Percentiles rank a stretch among this genome's conserved stretches.
These are phyloP conservation scores for Grosmannia clavigera DNA, from an alignment of 2,329 filamentous ascomycete genomes.

Conservation along the genomic window DNA sequence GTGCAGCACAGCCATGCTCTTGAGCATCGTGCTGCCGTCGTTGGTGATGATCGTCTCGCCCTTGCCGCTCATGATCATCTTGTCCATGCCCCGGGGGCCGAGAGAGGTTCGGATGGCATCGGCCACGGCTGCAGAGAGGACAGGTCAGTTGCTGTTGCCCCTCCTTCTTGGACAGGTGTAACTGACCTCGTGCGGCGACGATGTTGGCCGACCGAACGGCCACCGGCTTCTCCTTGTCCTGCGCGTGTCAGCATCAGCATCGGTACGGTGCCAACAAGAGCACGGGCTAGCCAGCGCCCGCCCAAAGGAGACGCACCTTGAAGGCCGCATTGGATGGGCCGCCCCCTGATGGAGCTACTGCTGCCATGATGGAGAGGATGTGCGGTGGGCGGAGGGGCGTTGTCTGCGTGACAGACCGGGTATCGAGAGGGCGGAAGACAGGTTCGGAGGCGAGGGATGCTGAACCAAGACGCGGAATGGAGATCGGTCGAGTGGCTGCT, in stretches of 20 bases:
- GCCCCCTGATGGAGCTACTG: constrained; percentile 30
- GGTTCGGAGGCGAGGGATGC: not conserved
- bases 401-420: not conserved
- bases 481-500: not conserved
- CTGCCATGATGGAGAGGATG: constrained; percentile 25
- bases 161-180: not conserved
- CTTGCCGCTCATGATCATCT: constrained; percentile 96
- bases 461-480: not conserved
- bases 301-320: constrained; percentile 29
- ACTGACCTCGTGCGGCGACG: constrained; percentile 80
- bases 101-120: constrained; percentile 96
- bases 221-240: constrained; percentile 96
- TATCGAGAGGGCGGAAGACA: not conserved
- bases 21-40: constrained; percentile 98
- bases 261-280: not conserved
- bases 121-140: constrained; percentile 57
- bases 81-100: constrained; percentile 95
- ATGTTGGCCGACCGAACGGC: constrained; percentile 95
- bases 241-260: constrained; percentile 11
- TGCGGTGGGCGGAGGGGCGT: not conserved
- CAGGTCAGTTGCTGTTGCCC: constrained; percentile 11
- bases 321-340: constrained; percentile 40
- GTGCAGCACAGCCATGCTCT: constrained; percentile 98
- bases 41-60: constrained; percentile 99
- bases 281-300: not conserved